phyloP scores from a whole-genome alignment of 192 early-diverging fungal species.

The Geranomyces michiganensis region DNA sequence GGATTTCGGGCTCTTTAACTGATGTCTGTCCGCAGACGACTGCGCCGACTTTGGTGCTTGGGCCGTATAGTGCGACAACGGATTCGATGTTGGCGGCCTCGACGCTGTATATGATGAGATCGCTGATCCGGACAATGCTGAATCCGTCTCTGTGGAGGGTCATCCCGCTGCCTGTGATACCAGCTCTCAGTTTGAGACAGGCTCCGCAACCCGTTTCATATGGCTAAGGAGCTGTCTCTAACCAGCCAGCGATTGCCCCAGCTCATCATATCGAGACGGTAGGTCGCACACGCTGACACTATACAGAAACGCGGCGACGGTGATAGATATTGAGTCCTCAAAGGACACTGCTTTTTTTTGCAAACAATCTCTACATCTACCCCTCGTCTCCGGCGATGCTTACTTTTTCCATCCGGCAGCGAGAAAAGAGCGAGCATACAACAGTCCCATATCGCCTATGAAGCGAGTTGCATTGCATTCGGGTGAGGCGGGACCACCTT shows the following conservation, averaged over 20 bases:
- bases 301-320: background rate
- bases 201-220: background rate
- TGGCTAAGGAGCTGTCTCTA: slow-evolving; percentile 10
- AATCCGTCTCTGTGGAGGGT: slow-evolving; percentile 80
- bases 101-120: slow-evolving; percentile 94
- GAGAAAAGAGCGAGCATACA: slow-evolving; percentile 76
- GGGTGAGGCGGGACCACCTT: too few species aligned
- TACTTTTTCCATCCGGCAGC: slow-evolving; percentile 77
- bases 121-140: slow-evolving; percentile 77
- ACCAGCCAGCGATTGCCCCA: slow-evolving; percentile 64
- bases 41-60: slow-evolving; percentile 86
- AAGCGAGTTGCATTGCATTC: background rate
- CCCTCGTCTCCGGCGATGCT: too few species aligned
- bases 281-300: slow-evolving; percentile 90
- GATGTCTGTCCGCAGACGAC: slow-evolving; percentile 95
- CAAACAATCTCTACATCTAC: too few species aligned
- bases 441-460: slow-evolving; percentile 90
- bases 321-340: too few species aligned
- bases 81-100: slow-evolving; percentile 85
- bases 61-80: slow-evolving; percentile 82
- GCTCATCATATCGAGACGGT: slow-evolving; percentile 70
- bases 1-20: slow-evolving; percentile 92
- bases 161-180: slow-evolving; percentile 39
- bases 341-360: too few species aligned
- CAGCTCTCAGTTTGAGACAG: background rate